Evolutionary conservation across 2,329 filamentous ascomycete genomes (phyloP).

Genomic region (Pseudogymnoascus pannorum): DNA sequence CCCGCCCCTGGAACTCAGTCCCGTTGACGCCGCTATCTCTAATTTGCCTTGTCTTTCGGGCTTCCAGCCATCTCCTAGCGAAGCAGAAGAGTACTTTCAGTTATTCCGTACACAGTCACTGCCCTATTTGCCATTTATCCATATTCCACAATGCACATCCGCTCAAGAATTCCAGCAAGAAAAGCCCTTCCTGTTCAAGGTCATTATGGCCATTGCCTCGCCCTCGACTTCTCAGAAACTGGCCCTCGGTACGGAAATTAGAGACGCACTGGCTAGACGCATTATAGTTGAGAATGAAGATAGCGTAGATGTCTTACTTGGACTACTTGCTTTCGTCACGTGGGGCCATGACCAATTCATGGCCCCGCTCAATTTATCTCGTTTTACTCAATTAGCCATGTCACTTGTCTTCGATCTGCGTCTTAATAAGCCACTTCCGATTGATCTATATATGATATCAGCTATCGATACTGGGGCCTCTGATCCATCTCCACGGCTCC

Average conservation of each 20-base stretch:
- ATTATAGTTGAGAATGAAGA: conserved; percentile 17
- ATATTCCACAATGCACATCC: conserved; percentile 14
- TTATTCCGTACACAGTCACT: conserved; percentile 7
- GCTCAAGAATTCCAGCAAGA: conserved; percentile 14
- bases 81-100: no score
- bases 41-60: no score
- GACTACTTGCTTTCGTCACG: conserved; percentile 19
- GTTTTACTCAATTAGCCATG: conserved; percentile 27
- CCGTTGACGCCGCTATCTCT: no score
- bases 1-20: no score
- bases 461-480: conserved; percentile 21
- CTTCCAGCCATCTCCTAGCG: no score
- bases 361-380: conserved; percentile 15
- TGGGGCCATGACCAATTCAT: conserved; percentile 14
- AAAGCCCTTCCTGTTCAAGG: conserved; percentile 18
- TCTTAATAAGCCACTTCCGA: conserved; percentile 27
- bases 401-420: conserved; percentile 33
- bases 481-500: background rate
- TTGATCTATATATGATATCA: conserved; percentile 27
- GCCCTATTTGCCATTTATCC: conserved; percentile 18
- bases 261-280: conserved; percentile 17
- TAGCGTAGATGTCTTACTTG: conserved; percentile 22
- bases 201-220: conserved; percentile 16
- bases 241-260: conserved; percentile 10
- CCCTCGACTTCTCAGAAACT: conserved; percentile 15